A percentile compares a stretch with the other conserved stretches of the same genome.
Evolutionary conservation across 441 rosid species (phyloP).

Genomic region (Viola pubescens): DNA sequence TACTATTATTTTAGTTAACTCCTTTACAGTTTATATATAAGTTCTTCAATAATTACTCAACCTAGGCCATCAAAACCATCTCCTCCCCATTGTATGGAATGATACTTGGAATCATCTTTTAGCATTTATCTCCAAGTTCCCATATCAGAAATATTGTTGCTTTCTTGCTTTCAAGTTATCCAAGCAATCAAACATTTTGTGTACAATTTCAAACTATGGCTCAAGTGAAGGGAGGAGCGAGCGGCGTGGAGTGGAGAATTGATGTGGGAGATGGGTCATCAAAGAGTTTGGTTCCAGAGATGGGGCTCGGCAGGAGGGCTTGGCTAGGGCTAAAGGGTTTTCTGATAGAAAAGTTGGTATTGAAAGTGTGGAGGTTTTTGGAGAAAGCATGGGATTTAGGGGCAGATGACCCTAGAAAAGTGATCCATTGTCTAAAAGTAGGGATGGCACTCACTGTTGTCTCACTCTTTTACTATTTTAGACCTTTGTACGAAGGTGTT

Average conservation of each 20-base stretch:
- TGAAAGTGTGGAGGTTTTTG: conserved; percentile 25
- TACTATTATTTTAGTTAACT: not conserved
- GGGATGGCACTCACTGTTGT: conserved; percentile 59
- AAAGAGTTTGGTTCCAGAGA: conserved; percentile 28
- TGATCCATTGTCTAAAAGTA: conserved; percentile 62
- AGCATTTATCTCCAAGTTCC: not conserved
- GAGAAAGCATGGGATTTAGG: conserved; percentile 37
- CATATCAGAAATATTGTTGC: not conserved
- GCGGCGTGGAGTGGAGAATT: conserved; percentile 39
- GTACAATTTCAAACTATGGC: conserved; percentile 18
- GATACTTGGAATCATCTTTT: too few species aligned
- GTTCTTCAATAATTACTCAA: not conserved
- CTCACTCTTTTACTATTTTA: conserved; percentile 50
- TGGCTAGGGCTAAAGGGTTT: conserved; percentile 22
- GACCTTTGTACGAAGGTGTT: conserved; percentile 55
- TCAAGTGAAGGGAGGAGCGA: conserved; percentile 16
- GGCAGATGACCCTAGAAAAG: conserved; percentile 58
- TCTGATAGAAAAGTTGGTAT: conserved; percentile 7
- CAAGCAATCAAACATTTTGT: too few species aligned
- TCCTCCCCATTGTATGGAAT: conserved; percentile 17
- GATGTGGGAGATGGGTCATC: conserved; percentile 39
- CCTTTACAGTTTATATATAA: conserved; percentile 14
- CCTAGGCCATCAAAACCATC: conserved; percentile 4
- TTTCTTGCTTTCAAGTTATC: too few species aligned
- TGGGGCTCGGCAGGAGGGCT: conserved; percentile 13